These are phyloP conservation scores for Naganishia sp. DNA, from an alignment of 1,284 basidiomycete genomes.

Conservation along the genomic window DNA sequence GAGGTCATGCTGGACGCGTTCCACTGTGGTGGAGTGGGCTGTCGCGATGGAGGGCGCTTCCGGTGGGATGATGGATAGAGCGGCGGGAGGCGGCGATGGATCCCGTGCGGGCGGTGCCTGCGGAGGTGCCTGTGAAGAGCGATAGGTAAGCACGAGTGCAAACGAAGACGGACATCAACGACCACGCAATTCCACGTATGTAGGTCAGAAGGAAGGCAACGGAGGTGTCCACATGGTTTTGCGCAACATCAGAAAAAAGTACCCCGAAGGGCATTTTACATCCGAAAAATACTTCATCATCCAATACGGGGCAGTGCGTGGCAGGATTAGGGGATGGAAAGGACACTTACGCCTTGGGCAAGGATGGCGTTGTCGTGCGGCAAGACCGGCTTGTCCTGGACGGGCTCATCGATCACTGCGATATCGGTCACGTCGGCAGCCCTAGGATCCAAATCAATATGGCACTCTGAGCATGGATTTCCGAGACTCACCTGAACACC, in stretches of 20 bases:
- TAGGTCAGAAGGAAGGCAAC: conserved; percentile 37
- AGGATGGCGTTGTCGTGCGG: conserved; percentile 31
- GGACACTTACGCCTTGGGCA: conserved; percentile 16
- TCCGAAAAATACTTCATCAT: conserved; percentile 35
- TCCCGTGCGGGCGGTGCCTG: neutral
- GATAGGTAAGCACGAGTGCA: neutral
- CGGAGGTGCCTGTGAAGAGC: neutral
- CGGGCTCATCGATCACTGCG: conserved; percentile 50
- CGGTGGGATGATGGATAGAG: conserved; percentile 7
- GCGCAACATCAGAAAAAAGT: conserved; percentile 32
- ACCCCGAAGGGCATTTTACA: conserved; percentile 33
- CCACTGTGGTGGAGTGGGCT: conserved; percentile 14
- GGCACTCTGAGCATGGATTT: neutral
- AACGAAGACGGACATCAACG: neutral
- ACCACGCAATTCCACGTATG: conserved; percentile 7
- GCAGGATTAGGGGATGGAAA: neutral
- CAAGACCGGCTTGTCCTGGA: conserved; percentile 35
- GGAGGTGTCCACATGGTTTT: conserved; percentile 36
- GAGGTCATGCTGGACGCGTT: conserved; percentile 1
- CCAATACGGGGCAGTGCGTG: neutral
- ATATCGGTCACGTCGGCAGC: conserved; percentile 54
- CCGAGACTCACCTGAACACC: conserved; percentile 39
- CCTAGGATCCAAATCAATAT: conserved; percentile 18
- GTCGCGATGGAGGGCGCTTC: conserved; percentile 15
- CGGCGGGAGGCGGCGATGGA: conserved; percentile 5